phyloP scores from a whole-genome alignment of 768 basidiomycete genomes.

The Hemileccinum rubropunctum region DNA sequence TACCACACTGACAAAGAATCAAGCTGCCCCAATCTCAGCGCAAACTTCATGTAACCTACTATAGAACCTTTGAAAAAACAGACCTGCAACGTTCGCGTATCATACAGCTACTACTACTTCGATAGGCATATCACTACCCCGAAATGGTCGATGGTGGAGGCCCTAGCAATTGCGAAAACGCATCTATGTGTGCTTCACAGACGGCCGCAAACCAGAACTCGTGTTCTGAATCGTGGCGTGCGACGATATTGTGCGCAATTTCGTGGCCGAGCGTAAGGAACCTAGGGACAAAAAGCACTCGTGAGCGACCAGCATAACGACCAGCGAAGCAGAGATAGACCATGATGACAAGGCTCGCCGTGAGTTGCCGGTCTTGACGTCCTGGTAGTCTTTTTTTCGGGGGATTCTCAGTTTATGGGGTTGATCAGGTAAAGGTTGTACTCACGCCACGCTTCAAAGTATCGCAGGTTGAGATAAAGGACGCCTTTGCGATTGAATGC shows the following conservation, averaged over 20 bases:
- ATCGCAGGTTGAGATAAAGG: conserved; percentile 83
- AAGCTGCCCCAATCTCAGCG: too few species aligned
- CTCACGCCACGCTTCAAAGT: conserved; percentile 82
- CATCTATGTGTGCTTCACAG: conserved; percentile 58
- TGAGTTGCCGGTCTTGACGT: background rate
- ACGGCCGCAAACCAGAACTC: conserved; percentile 91
- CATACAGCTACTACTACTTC: too few species aligned
- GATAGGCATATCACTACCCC: too few species aligned
- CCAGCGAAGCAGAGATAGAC: background rate
- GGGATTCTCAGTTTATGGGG: background rate
- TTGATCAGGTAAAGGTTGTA: conserved; percentile 9
- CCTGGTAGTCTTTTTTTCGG: conserved; percentile 1
- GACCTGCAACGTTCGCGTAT: too few species aligned
- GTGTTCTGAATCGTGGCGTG: conserved; percentile 81
- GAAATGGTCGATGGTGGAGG: too few species aligned
- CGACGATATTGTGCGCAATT: conserved; percentile 84
- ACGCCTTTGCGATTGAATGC: conserved; percentile 89
- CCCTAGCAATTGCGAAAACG: conserved; percentile 27
- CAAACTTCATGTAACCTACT: too few species aligned
- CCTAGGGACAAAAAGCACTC: conserved; percentile 36
- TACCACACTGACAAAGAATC: too few species aligned
- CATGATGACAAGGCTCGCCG: background rate
- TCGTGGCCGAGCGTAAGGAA: conserved; percentile 89
- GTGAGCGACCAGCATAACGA: background rate
- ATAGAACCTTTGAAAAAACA: too few species aligned